A percentile compares a stretch with the other conserved stretches of the same genome.
phyloP scores from a whole-genome alignment of 2,329 filamentous ascomycete genomes.

The Aspergillus puulaauensis region DNA sequence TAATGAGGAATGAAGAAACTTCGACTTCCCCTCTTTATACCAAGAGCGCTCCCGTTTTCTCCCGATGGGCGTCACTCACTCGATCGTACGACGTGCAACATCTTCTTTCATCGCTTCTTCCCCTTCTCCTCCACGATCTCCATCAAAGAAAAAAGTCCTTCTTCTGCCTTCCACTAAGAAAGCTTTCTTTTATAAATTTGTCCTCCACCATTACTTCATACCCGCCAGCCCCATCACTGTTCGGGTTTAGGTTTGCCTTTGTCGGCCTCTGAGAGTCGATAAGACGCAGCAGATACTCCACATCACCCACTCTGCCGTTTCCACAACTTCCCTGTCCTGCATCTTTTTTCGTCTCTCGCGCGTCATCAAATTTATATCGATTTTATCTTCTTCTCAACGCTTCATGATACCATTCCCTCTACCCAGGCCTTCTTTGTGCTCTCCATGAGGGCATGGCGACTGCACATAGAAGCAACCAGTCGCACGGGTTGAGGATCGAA shows the following conservation, averaged over 20 bases:
- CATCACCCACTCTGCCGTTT: constrained; percentile 2
- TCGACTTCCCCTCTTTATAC: constrained; percentile 1
- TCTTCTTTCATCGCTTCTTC: neutral
- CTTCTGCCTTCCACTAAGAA: neutral
- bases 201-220: neutral
- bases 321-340: neutral
- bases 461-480: constrained; percentile 30
- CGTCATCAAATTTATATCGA: neutral
- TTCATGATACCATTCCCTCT: constrained; percentile 3
- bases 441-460: constrained; percentile 39
- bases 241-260: constrained; percentile 10
- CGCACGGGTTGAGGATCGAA: constrained; percentile 40
- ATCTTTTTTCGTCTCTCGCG: neutral
- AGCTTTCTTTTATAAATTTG: neutral
- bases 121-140: neutral
- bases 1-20: constrained; percentile 2
- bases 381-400: neutral
- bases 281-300: constrained; percentile 8
- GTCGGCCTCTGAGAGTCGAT: constrained; percentile 15
- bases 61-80: neutral
- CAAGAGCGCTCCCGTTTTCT: neutral
- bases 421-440: constrained; percentile 11
- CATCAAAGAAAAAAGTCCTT: neutral
- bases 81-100: neutral
- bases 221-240: constrained; percentile 1